Evolutionary conservation across 345 rosid genomes (phyloP).

Genomic region (Eucalyptus globulus): DNA sequence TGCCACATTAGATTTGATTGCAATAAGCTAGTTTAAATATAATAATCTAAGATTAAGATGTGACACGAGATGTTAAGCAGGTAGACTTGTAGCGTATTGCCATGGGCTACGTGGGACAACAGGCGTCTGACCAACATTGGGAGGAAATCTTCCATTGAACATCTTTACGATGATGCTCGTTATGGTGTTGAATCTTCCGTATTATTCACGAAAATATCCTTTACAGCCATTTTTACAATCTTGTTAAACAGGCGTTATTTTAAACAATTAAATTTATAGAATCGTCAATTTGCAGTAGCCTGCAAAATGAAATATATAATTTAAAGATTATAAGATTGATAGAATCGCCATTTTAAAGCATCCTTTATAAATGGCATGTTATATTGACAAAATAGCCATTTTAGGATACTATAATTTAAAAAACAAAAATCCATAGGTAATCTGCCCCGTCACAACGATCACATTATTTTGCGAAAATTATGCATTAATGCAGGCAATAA

Average conservation of each 20-base stretch:
- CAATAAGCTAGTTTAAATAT: not conserved
- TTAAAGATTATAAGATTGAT: not conserved
- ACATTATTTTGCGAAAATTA: not conserved
- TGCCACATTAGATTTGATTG: not conserved
- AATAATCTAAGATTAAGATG: not conserved
- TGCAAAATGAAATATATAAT: not conserved
- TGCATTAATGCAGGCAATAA: not conserved
- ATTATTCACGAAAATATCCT: not conserved
- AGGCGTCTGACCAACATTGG: not conserved
- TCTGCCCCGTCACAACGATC: not conserved
- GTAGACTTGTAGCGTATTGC: not conserved
- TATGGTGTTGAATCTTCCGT: not conserved
- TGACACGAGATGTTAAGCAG: not conserved
- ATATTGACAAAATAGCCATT: not conserved
- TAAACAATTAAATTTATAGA: not conserved
- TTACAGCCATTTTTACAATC: not conserved
- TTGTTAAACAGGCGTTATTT: not conserved
- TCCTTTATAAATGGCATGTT: not conserved
- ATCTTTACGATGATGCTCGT: not conserved
- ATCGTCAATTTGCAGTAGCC: not conserved
- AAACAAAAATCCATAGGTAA: not conserved
- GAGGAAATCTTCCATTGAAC: not conserved
- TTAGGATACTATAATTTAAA: not conserved
- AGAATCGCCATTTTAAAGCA: not conserved
- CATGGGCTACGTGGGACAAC: not conserved